These are phyloP conservation scores for Lactuca saligna DNA, from an alignment of 129 eudicot genomes.

Conservation along the genomic window DNA sequence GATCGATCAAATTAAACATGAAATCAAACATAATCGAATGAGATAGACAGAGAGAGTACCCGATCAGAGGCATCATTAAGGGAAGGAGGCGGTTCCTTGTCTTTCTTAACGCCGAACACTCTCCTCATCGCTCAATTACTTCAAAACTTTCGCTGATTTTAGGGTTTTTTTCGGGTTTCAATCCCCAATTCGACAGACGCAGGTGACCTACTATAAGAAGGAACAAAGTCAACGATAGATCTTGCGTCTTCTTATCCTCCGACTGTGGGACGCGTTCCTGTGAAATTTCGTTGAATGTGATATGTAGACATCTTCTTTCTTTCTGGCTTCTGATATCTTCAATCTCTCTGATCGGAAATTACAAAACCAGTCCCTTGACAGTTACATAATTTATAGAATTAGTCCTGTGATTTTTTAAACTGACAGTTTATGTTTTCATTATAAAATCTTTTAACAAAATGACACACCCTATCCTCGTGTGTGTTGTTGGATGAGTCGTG, in stretches of 20 bases:
- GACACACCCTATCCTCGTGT: background rate
- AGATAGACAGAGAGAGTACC: slow-evolving; percentile 29
- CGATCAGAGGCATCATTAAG: slow-evolving; percentile 73
- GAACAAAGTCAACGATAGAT: slow-evolving; percentile 26
- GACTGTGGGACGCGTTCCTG: slow-evolving; percentile 6
- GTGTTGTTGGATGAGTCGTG: too few species aligned
- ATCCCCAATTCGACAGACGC: slow-evolving; percentile 19
- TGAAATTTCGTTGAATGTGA: slow-evolving; percentile 20
- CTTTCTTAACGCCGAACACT: slow-evolving; percentile 83
- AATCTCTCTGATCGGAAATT: slow-evolving; percentile 5
- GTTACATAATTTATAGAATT: background rate
- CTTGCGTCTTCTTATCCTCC: background rate
- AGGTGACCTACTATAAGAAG: background rate
- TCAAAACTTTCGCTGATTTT: slow-evolving; percentile 1
- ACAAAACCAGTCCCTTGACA: slow-evolving; percentile 13
- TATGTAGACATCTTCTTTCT: background rate
- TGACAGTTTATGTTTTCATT: background rate
- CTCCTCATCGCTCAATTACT: slow-evolving; percentile 58
- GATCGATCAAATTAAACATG: slow-evolving; percentile 11
- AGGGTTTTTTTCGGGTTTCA: slow-evolving; percentile 21
- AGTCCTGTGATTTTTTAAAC: background rate
- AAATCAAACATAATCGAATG: background rate
- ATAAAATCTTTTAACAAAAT: background rate
- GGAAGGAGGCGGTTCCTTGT: slow-evolving; percentile 88
- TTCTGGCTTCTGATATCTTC: slow-evolving; percentile 22